Evolutionary conservation across 495 filamentous ascomycete genomes (phyloP).

Genomic region (Copromyces sp.): DNA sequence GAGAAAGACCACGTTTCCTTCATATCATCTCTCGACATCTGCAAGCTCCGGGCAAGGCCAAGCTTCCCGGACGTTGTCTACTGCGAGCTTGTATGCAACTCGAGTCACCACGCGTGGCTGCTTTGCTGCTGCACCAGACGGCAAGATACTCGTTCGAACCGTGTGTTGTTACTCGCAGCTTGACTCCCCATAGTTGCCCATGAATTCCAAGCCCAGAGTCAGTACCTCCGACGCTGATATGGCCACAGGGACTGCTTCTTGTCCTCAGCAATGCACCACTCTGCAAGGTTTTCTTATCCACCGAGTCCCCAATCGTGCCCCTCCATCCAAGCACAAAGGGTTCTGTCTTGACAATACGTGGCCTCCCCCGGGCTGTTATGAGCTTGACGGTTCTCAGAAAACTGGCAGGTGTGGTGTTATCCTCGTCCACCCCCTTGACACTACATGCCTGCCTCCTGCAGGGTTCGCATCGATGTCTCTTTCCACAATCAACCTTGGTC

Average conservation of each 20-base stretch:
- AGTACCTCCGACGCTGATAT: constrained; percentile 11
- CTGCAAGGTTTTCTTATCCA: constrained; percentile 12
- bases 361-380: constrained; percentile 16
- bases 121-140: too few relatives aligned
- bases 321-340: constrained; percentile 30
- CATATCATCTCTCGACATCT: too few relatives aligned
- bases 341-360: constrained; percentile 22
- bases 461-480: constrained; percentile 7
- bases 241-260: not conserved
- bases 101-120: not conserved
- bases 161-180: constrained; percentile 23
- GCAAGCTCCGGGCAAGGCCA: too few relatives aligned
- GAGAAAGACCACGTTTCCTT: too few relatives aligned
- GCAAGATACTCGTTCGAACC: not conserved
- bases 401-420: constrained; percentile 30
- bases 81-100: not conserved
- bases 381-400: constrained; percentile 32
- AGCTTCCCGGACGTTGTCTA: too few relatives aligned
- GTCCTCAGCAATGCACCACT: not conserved
- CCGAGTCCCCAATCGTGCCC: not conserved
- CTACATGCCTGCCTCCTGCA: constrained; percentile 9
- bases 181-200: constrained; percentile 37
- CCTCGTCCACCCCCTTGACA: constrained; percentile 29
- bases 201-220: constrained; percentile 34
- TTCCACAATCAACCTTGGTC: constrained; percentile 19